Evolutionary conservation across 2,329 filamentous ascomycete species (phyloP).

Genomic region (Metarhizium brunneum): DNA sequence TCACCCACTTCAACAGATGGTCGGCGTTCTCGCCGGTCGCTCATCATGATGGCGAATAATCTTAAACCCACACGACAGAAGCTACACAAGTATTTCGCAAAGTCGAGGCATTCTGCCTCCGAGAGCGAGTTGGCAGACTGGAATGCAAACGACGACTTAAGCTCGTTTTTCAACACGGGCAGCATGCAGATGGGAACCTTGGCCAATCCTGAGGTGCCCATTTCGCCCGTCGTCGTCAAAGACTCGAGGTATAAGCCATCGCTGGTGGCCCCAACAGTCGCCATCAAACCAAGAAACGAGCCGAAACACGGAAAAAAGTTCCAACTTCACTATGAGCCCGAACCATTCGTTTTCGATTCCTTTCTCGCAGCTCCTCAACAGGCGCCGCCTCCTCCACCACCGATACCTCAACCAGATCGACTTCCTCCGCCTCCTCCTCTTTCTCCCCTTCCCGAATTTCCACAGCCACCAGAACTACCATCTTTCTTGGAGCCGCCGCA

Average conservation of each 20-base stretch:
- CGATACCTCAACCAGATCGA: neutral
- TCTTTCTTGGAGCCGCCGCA: conserved; percentile 1
- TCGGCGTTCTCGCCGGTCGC: conserved; percentile 2
- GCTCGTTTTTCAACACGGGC: conserved; percentile 3
- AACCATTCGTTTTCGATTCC: neutral
- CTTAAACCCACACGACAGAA: conserved; percentile 19
- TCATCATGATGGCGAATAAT: conserved; percentile 10
- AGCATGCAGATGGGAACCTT: conserved; percentile 8
- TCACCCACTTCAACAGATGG: neutral
- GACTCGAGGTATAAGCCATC: neutral
- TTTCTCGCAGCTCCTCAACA: neutral
- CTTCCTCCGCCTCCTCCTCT: neutral
- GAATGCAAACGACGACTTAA: conserved; percentile 10
- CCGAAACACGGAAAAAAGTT: neutral
- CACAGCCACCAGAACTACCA: neutral
- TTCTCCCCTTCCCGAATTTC: neutral
- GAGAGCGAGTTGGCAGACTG: conserved; percentile 19
- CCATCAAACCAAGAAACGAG: neutral
- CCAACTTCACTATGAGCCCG: neutral
- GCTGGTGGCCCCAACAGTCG: neutral
- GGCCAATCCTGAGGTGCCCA: conserved; percentile 3
- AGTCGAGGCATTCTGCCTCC: conserved; percentile 15
- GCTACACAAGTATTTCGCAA: conserved; percentile 21
- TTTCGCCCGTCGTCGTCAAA: neutral
- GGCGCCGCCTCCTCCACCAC: neutral